Evolutionary conservation across 139 green algal species (phyloP), one percentile per base, ranked within the genome.

Genomic region (Gonium pectorale): DNA sequence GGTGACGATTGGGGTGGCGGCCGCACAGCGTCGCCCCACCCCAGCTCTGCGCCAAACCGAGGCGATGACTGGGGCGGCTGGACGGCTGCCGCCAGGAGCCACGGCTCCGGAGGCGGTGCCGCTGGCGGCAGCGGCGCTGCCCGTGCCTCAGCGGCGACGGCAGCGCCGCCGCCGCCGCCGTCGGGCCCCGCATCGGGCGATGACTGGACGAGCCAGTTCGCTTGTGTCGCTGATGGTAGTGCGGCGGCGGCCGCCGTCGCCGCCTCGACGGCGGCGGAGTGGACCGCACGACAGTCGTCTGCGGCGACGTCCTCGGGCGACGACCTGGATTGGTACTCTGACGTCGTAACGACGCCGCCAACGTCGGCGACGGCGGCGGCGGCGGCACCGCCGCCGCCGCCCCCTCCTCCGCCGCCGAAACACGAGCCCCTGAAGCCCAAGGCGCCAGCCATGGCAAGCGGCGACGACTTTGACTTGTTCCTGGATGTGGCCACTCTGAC

Each of bases 51-150:
- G n/a, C 5, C 56, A 8, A 67, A 24, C 27, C 24, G 73, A 26
- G 75, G 59, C 29, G 75, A 82, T 26, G 75, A 82, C 75, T 82
- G 75, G 75, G 75, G 75, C 41, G 60, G 59, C 75, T 82, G 75
- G 75, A 40, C 75, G 5, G 52, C 54, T 3, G 29, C 38, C 3
- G 41, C 74, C 21, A 11, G 59, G 35, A 71, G 59, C 29, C 22
- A 60, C 68, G 3, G 27, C 68, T 27, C 7, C 44, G 8, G 54
- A 68, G 7, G 11, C 26, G 46, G 33, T 19, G 29, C 29, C 21
- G 29, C 27, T 35, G 9, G n/a, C n/a, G 26, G 7, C 52, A 2
- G 37, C 54, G 26, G 19, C 38, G 54, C 26, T 22, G 49, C 26
- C 44, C 49, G 31, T 11, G 70, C 70, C 17, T 31, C 31, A n/a